phyloP scores from a whole-genome alignment of 305 asterid genomes.

The Vinca major region DNA sequence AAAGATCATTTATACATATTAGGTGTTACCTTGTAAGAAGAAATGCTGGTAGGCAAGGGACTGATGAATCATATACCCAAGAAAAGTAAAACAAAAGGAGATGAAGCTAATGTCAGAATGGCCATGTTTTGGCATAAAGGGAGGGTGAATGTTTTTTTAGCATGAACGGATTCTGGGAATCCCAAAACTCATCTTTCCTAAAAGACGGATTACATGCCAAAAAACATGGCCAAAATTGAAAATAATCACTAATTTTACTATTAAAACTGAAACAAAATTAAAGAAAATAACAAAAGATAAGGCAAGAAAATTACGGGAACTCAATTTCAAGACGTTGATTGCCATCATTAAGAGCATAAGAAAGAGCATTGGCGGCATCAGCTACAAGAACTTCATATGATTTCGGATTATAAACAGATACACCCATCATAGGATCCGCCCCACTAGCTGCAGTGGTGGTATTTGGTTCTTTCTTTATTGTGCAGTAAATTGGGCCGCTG shows the following conservation, averaged over 20 bases:
- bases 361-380: slow-evolving; percentile 77
- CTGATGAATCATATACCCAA: slow-evolving; percentile 37
- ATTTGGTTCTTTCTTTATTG: slow-evolving; percentile 33
- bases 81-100: slow-evolving; percentile 15
- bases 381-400: slow-evolving; percentile 74
- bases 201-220: no score
- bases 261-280: not conserved
- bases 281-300: not conserved
- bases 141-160: no score
- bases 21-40: slow-evolving; percentile 82
- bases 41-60: slow-evolving; percentile 76
- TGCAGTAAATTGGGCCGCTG: slow-evolving; percentile 7
- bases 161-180: no score
- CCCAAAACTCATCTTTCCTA: no score
- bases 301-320: slow-evolving; percentile 50
- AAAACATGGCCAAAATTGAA: not conserved
- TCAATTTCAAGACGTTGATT: slow-evolving; percentile 77
- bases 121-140: no score
- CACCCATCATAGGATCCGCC: slow-evolving; percentile 56
- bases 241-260: not conserved
- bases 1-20: not conserved
- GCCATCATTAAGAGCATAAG: slow-evolving; percentile 71
- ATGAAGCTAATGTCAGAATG: slow-evolving; percentile 16
- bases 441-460: slow-evolving; percentile 40
- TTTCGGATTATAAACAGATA: slow-evolving; percentile 80